Conservation (phyloP, 306 rosid species). For the Ochetophila trinervis region DNA sequence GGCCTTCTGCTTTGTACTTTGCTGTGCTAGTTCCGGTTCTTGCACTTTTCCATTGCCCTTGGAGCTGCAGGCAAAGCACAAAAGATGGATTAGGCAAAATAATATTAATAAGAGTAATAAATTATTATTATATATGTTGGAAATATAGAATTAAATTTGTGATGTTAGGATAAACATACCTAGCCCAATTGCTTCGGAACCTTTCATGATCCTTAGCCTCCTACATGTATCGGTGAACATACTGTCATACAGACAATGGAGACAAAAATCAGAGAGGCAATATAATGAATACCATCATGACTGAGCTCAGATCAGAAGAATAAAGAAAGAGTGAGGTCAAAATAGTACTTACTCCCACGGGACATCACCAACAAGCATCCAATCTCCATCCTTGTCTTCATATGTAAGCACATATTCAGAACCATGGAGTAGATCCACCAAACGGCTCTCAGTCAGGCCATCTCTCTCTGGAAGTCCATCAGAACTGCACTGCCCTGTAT, state of each 20-base stretch:
- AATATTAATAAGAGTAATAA: background rate
- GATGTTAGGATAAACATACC: slow-evolving; percentile 37
- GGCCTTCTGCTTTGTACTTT: slow-evolving; percentile 19
- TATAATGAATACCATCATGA: background rate
- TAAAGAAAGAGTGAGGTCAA: background rate
- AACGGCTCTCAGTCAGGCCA: slow-evolving; percentile 69
- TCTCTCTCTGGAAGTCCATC: slow-evolving; percentile 62
- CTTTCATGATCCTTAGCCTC: slow-evolving; percentile 86
- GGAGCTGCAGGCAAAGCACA: slow-evolving; percentile 66
- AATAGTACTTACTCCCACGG: slow-evolving; percentile 81
- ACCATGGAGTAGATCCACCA: slow-evolving; percentile 81
- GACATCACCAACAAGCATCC: slow-evolving; percentile 99
- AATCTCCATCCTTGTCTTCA: slow-evolving; percentile 93
- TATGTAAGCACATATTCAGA: slow-evolving; percentile 86
- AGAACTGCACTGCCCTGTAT: slow-evolving; percentile 73
- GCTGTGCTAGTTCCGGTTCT: slow-evolving; percentile 53
- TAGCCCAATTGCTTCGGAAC: slow-evolving; percentile 89
- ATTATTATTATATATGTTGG: too few relatives aligned
- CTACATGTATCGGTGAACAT: slow-evolving; percentile 79
- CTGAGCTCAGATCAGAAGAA: background rate
- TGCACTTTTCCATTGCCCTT: slow-evolving; percentile 74
- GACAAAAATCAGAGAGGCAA: slow-evolving; percentile 9
- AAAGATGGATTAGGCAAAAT: background rate
- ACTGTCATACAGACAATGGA: slow-evolving; percentile 36
- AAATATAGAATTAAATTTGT: background rate